phyloP scores from a whole-genome alignment of 805 yeast genomes.

The Ogataea allantospora region DNA sequence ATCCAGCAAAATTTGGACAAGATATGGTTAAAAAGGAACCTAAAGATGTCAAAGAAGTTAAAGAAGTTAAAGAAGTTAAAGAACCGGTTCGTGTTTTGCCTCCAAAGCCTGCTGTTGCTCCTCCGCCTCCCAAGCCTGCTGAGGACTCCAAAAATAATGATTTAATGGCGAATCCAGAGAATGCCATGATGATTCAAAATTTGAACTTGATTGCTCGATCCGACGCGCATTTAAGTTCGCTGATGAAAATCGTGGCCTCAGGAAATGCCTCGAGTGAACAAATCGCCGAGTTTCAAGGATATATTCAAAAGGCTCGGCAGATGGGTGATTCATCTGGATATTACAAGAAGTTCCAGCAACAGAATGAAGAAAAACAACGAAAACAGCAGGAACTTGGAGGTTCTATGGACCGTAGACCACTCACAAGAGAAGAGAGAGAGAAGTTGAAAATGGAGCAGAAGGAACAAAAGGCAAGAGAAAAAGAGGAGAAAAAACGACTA shows the following conservation, averaged over 20 bases:
- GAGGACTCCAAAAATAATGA: slow-evolving; percentile 24
- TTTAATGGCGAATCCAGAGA: slow-evolving; percentile 49
- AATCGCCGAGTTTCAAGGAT: slow-evolving; percentile 74
- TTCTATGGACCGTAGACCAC: slow-evolving; percentile 22
- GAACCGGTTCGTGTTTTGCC: slow-evolving; percentile 1
- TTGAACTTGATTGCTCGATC: slow-evolving; percentile 77
- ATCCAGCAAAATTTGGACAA: background rate
- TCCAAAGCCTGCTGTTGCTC: background rate
- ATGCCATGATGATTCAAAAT: slow-evolving; percentile 80
- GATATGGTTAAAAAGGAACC: background rate
- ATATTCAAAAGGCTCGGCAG: slow-evolving; percentile 72
- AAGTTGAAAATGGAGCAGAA: slow-evolving; percentile 18
- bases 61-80: too few relatives aligned
- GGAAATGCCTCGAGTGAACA: slow-evolving; percentile 74
- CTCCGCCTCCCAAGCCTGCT: slow-evolving; percentile 1
- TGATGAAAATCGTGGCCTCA: slow-evolving; percentile 85
- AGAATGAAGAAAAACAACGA: slow-evolving; percentile 18
- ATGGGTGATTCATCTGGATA: slow-evolving; percentile 52
- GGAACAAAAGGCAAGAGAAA: slow-evolving; percentile 26
- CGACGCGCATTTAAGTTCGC: slow-evolving; percentile 60
- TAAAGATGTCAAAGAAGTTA: too few relatives aligned
- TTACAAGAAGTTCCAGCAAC: slow-evolving; percentile 22
- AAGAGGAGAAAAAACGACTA: slow-evolving; percentile 23
- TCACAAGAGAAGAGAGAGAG: slow-evolving; percentile 24
- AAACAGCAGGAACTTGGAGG: slow-evolving; percentile 18